A percentile compares a stretch with the other conserved stretches of the same genome.
phyloP scores from a whole-genome alignment of 2,329 filamentous ascomycete species.

The Leptosphaerulina australis region DNA sequence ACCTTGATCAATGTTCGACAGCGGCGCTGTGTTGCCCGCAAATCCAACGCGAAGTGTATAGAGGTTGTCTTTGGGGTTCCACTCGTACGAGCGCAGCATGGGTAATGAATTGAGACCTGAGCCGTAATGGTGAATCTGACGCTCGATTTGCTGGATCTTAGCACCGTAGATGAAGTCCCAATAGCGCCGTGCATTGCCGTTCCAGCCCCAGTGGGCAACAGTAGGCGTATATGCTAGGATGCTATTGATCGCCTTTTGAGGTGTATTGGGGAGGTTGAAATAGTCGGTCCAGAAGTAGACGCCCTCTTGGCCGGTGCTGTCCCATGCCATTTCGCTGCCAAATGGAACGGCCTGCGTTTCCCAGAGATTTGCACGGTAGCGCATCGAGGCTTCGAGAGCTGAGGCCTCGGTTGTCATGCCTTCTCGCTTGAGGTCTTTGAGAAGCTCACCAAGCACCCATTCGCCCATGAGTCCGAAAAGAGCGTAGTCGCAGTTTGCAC shows the following conservation, averaged over 20 bases:
- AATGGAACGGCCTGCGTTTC: conserved; percentile 59
- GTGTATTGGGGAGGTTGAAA: conserved; percentile 57
- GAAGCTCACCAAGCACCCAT: conserved; percentile 61
- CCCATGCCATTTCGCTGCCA: conserved; percentile 68
- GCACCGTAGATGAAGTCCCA: conserved; percentile 63
- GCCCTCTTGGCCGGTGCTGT: conserved; percentile 66
- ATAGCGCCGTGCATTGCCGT: conserved; percentile 65
- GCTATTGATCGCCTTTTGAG: conserved; percentile 60
- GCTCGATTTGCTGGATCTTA: conserved; percentile 51
- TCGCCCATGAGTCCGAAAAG: conserved; percentile 64
- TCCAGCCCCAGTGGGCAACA: conserved; percentile 67
- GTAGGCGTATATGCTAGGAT: conserved; percentile 64
- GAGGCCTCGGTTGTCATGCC: conserved; percentile 49
- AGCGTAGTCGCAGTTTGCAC: conserved; percentile 49
- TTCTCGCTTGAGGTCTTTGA: conserved; percentile 59
- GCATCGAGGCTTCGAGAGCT: conserved; percentile 56
- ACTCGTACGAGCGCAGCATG: conserved; percentile 59
- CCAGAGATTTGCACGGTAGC: conserved; percentile 58
- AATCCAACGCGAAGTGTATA: conserved; percentile 62
- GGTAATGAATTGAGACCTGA: conserved; percentile 64
- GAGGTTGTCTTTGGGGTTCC: conserved; percentile 51
- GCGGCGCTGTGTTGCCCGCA: conserved; percentile 59
- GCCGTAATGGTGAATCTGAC: conserved; percentile 66
- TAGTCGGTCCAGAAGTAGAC: conserved; percentile 65
- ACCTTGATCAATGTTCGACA: conserved; percentile 62